Base-by-base conservation (phyloP, 495 filamentous ascomycete genomes). In the Lophium mytilinum region DNA sequence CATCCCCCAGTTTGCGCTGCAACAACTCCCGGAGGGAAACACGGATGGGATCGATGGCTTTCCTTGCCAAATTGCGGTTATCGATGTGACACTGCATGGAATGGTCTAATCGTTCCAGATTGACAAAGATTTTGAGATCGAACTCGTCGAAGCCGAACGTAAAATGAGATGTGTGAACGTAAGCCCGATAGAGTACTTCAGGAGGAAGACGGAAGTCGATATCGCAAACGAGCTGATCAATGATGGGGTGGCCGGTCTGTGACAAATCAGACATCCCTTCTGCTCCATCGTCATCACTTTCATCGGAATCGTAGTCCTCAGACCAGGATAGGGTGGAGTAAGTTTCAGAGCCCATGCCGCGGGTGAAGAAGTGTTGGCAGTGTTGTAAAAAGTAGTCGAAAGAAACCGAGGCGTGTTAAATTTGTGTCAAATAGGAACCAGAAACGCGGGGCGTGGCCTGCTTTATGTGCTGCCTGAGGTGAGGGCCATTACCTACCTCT, bases 121-220 rank as follows among this genome's bases (percentile, higher is more conserved):
- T 30, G 24, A 56, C 15, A 1, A 17, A 37, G 4, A 56, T 50
- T 9, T 12, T 17, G 5, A 56, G 35, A 19, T 56, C 46, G 24
- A 49, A 18, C 35, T 56, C 54, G 17, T 56, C 33, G 45, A 56
- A 56, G 17, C 54, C 54, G 40, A 56, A 56, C 6, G 30, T 49
- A 45, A 56, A 56, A 7, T 14, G 11, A 14, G 15, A 11, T 33
- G 6, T 19, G 14, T 14, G 17, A 40, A 42, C 34, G 37, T 56
- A 50, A 17, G 41, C 54, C 5, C 54, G 21, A 37, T 40, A 56
- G 1, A 17, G 18, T 12, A 56, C 5, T 19, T 50, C 54, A 14
- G 43, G 14, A 0, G 54, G 54, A 17, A 39, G 30, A 24, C 17
- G 37, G 5, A 34, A 30, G 15, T 56, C 54, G 43, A 56, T 50